Evolutionary conservation across 2,329 filamentous ascomycete genomes (phyloP), one percentile per base, ranked within the genome.

Genomic region (Ceratocystis ficicola): DNA sequence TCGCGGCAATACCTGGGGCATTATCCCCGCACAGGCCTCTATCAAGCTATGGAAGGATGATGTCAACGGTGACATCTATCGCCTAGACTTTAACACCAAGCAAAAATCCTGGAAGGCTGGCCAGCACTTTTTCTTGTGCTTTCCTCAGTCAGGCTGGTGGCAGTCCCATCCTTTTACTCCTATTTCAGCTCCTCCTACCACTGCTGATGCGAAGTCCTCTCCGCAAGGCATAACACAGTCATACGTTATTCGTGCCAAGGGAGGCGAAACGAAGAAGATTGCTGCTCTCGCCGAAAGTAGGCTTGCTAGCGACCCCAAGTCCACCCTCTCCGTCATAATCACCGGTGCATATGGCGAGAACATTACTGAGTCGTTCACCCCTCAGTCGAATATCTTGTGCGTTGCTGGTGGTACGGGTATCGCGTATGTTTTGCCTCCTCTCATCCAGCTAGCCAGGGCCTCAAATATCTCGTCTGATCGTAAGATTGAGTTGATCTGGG

Each of bases 131-230:
- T 89, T 84, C 70, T 76, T 89, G 17, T 86, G 81, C 72, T 89
- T 90, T 70, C 77, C 84, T 0, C 80, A 85, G 68, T 76, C 83
- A 41, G 86, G 80, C 70, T 80, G 89, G 70, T 89, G 86, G 85
- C 86, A 90, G 73, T 84, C 84, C 0, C 87, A 90, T 70, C 87
- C 87, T 0, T 87, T 89, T 71, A 89, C 86, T 0, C 83, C 85
- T 0, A 76, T 85, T 7, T 84, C 80, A 65, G 72, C 81, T 0
- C 84, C 83, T 0, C 52, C 52, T 25, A 15, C 22, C 48, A 70
- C 74, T 5, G 72, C 76, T 0, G 70, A 73, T 22, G 61, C 62
- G 6, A 44, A 48, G 15, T 72, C 75, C 0, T 69, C 71, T 1
- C 48, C 52, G 17, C 25, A 59, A 17, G n/a, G 12, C 28, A 77